phyloP scores from a whole-genome alignment of 371 early-diverging fungal genomes.

The Mortierella sp. region DNA sequence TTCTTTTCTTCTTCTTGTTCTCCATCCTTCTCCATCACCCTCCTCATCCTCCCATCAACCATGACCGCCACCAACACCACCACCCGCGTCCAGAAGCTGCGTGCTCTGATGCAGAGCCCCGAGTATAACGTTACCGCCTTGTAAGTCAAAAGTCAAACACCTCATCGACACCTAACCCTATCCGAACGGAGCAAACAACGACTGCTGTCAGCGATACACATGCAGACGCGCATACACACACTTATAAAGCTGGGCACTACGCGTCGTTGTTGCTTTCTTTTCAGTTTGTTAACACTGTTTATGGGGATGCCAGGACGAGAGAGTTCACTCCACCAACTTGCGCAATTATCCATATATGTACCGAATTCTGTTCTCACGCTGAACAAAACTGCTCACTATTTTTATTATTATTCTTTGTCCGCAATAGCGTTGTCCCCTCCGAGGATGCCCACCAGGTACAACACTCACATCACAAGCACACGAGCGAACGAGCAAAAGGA shows the following conservation, averaged over 20 bases:
- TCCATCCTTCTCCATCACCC: conserved; percentile 10
- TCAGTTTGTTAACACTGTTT: too few species aligned
- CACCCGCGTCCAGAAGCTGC: conserved; percentile 74
- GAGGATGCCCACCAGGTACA: conserved; percentile 96
- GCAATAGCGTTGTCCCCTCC: conserved; percentile 84
- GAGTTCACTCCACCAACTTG: neutral
- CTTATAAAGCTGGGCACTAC: neutral
- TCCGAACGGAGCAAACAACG: too few species aligned
- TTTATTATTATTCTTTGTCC: neutral
- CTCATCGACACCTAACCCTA: neutral
- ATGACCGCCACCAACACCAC: conserved; percentile 65
- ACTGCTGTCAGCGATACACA: neutral
- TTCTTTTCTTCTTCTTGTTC: neutral
- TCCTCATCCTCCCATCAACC: conserved; percentile 8
- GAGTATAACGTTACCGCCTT: conserved; percentile 83
- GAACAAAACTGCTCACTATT: conserved; percentile 10
- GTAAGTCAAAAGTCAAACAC: conserved; percentile 60
- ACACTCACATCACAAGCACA: neutral
- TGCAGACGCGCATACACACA: neutral
- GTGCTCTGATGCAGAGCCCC: conserved; percentile 77
- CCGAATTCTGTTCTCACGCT: conserved; percentile 42
- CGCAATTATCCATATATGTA: conserved; percentile 1
- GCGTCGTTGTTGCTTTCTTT: neutral
- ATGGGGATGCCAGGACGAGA: too few species aligned
- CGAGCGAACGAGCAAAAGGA: neutral